phyloP scores from a whole-genome alignment of 106 monocot genomes.

The Dioscorea alata region DNA sequence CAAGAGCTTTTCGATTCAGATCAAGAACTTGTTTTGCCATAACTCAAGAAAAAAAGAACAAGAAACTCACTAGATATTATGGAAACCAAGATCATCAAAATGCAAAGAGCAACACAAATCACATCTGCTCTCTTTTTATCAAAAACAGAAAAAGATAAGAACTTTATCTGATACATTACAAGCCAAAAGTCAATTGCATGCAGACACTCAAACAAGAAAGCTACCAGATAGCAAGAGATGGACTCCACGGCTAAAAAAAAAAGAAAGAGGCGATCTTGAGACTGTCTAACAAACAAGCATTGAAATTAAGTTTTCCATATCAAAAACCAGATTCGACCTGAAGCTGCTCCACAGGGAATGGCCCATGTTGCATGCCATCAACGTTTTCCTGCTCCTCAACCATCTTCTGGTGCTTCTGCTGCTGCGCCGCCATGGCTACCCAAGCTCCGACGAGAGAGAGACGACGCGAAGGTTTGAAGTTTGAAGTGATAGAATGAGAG shows the following conservation, averaged over 20 bases:
- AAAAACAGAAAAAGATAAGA: too few species aligned
- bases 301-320: neutral
- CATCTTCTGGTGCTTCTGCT: constrained; percentile 23
- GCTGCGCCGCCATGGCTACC: constrained; percentile 21
- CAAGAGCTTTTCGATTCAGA: too few species aligned
- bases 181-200: too few species aligned
- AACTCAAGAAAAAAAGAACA: too few species aligned
- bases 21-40: too few species aligned
- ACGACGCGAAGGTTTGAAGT: too few species aligned
- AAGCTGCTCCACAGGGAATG: constrained; percentile 60
- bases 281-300: neutral
- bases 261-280: constrained; percentile 12
- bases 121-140: too few species aligned
- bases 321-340: constrained; percentile 1
- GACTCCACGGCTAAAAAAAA: neutral
- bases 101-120: too few species aligned
- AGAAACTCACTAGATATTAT: neutral
- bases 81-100: neutral
- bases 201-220: too few species aligned
- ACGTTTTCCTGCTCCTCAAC: constrained; percentile 35
- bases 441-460: too few species aligned
- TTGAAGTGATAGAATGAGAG: too few species aligned
- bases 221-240: neutral
- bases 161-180: too few species aligned
- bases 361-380: constrained; percentile 41